A percentile compares a stretch with the other conserved stretches of the same genome.
Conservation (phyloP, 495 filamentous ascomycete species). For the Neurospora discreta region DNA sequence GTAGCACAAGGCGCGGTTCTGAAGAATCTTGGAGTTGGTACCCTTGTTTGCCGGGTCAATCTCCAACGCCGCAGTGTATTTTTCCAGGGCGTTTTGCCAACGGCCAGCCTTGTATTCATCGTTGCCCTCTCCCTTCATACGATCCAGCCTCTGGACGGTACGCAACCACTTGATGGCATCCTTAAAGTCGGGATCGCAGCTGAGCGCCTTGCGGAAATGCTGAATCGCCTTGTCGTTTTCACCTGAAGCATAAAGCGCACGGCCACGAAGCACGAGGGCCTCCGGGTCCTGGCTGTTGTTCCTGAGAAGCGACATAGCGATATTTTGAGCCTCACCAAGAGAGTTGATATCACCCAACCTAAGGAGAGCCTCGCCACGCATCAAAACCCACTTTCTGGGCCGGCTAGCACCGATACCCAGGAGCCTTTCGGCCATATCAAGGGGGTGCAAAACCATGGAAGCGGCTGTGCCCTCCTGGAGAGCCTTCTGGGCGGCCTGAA, state of each 20-base stretch:
- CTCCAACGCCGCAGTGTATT: slow-evolving; percentile 73
- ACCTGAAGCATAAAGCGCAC: slow-evolving; percentile 78
- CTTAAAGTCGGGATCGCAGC: slow-evolving; percentile 85
- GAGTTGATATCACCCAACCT: slow-evolving; percentile 87
- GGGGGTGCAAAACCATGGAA: slow-evolving; percentile 83
- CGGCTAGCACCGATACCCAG: slow-evolving; percentile 61
- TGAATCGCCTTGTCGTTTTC: slow-evolving; percentile 94
- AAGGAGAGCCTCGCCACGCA: slow-evolving; percentile 88
- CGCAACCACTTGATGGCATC: slow-evolving; percentile 72
- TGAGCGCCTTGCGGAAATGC: slow-evolving; percentile 80
- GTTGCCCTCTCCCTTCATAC: slow-evolving; percentile 92
- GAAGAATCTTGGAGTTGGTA: slow-evolving; percentile 85
- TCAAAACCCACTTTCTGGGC: slow-evolving; percentile 85
- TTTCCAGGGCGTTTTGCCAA: slow-evolving; percentile 67
- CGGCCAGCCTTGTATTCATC: slow-evolving; percentile 73
- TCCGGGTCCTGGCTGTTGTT: slow-evolving; percentile 87
- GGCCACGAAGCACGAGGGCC: slow-evolving; percentile 78
- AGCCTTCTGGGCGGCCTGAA: slow-evolving; percentile 69
- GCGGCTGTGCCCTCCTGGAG: slow-evolving; percentile 60
- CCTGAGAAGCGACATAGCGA: slow-evolving; percentile 77
- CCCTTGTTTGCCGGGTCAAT: slow-evolving; percentile 86
- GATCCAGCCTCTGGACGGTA: slow-evolving; percentile 80
- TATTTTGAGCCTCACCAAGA: slow-evolving; percentile 80
- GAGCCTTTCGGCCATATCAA: slow-evolving; percentile 76
- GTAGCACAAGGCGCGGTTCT: slow-evolving; percentile 78